These are phyloP conservation scores for Aureobasidium leucospermi DNA, from an alignment of 2,329 filamentous ascomycete genomes.

Conservation along the genomic window DNA sequence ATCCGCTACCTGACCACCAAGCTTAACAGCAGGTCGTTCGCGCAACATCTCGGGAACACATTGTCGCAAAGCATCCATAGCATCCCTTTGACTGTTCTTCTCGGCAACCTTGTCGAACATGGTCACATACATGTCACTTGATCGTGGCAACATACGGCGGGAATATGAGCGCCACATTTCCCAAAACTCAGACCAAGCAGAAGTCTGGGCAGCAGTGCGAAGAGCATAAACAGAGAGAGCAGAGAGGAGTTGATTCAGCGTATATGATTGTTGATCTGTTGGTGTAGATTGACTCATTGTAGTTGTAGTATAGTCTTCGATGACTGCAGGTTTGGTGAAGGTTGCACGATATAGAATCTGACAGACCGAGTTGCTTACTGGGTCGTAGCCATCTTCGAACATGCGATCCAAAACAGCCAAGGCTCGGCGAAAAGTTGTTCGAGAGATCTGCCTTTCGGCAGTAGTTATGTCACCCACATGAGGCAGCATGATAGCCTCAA, in stretches of 20 bases:
- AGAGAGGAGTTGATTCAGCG: slow-evolving; percentile 37
- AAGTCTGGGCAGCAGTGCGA: not conserved
- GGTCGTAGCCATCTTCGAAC: slow-evolving; percentile 33
- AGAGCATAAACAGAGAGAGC: slow-evolving; percentile 9
- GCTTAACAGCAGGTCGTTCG: slow-evolving; percentile 45
- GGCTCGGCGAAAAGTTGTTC: slow-evolving; percentile 24
- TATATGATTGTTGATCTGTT: slow-evolving; percentile 23
- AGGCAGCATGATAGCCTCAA: slow-evolving; percentile 31
- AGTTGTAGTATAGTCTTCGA: not conserved
- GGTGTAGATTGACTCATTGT: slow-evolving; percentile 1
- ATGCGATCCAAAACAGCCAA: slow-evolving; percentile 36
- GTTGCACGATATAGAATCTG: slow-evolving; percentile 29
- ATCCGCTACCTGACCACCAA: slow-evolving; percentile 38
- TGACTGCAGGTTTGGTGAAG: not conserved
- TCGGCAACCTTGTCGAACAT: slow-evolving; percentile 46
- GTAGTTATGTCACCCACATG: not conserved
- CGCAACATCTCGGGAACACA: slow-evolving; percentile 53
- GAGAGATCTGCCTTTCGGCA: slow-evolving; percentile 19
- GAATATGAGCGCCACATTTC: slow-evolving; percentile 51
- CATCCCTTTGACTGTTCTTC: slow-evolving; percentile 33
- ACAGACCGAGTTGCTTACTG: slow-evolving; percentile 43
- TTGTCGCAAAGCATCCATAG: slow-evolving; percentile 43
- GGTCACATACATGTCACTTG: slow-evolving; percentile 47
- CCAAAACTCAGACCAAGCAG: slow-evolving; percentile 51
- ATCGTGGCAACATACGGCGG: slow-evolving; percentile 42